Conservation (phyloP, 257 asterid genomes). For the Lithospermum erythrorhizon region DNA sequence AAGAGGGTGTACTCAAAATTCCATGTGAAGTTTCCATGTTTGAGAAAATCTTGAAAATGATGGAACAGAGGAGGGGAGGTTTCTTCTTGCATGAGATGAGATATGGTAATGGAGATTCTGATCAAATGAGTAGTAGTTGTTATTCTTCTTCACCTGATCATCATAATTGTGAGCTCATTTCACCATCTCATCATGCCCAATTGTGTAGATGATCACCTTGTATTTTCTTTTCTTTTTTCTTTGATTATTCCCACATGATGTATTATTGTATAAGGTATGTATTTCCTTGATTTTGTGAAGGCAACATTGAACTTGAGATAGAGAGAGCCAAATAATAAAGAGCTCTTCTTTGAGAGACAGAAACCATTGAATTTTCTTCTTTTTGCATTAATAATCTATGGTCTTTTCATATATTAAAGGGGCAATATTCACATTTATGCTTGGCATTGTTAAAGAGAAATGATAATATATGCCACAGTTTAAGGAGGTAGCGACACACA, state of each 20-base stretch:
- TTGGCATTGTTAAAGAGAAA: too few relatives aligned
- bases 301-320: background rate
- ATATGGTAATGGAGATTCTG: background rate
- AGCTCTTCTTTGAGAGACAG: background rate
- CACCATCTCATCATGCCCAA: slow-evolving; percentile 3
- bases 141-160: slow-evolving; percentile 1
- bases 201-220: slow-evolving; percentile 1
- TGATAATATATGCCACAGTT: too few relatives aligned
- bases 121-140: background rate
- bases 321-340: background rate
- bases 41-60: slow-evolving; percentile 40
- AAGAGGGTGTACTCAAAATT: slow-evolving; percentile 57
- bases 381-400: too few relatives aligned
- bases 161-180: background rate
- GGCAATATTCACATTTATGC: too few relatives aligned
- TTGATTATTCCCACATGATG: background rate
- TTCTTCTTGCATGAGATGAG: slow-evolving; percentile 14
- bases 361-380: too few relatives aligned
- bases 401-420: too few relatives aligned
- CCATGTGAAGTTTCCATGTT: slow-evolving; percentile 60
- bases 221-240: background rate
- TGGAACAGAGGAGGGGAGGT: slow-evolving; percentile 30
- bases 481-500: too few relatives aligned
- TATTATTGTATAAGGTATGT: background rate
- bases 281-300: slow-evolving; percentile 3